Base-by-base conservation (phyloP, 2,329 filamentous ascomycete species). In the Huntiella savannae region DNA sequence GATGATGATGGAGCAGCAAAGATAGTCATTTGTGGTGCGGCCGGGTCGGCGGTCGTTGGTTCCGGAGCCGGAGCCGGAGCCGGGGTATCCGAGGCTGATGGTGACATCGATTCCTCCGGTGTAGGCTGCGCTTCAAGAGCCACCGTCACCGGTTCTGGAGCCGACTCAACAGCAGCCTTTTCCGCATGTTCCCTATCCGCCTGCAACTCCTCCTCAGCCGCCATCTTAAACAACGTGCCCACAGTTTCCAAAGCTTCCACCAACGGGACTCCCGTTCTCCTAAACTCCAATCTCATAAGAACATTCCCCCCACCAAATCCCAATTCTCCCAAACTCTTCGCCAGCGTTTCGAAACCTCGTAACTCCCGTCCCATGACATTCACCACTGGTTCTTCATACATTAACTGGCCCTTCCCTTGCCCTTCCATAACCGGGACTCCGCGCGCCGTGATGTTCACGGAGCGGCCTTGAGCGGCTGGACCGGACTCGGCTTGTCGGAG, bases 161-260 rank as follows among this genome's bases (percentile, higher is more conserved):
- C 7, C 3, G 4, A 4, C 10, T 11, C 13, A 22, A 15, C 22
- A 8, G 35, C 35, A 5, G 38, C 7, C n/a, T 45, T 45, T 39
- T 39, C 22, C 8, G 28, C 43, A 12, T 12, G 19, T 11, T 54
- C 50, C 37, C 43, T 32, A 44, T 40, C 50, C 10, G 41, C 46
- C n/a, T 13, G 37, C 3, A 16, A 4, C 12, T 43, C 28, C 16
- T 52, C 52, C 19, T 57, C 55, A 35, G 63, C 59, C 43, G 71
- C 60, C 0, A 70, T 65, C 16, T 66, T 75, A 60, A 93, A 92
- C 56, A 82, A 86, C 52, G 75, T 67, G 16, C 73, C 71, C 51
- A 96, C 94, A 56, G 88, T 72, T 40, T 68, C 65, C 77, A 94
- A 85, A 7, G 88, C 88, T 52, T 88, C 82, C 53, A 85, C 83